phyloP scores from a whole-genome alignment of 345 rosid genomes.

The sweet orange (Citrus sinensis) region DVS_A1.0 CM039168.1:4284501-4285000 shows the following conservation, averaged over 20 bases:
- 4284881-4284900: slow-evolving; percentile 93
- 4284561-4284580: slow-evolving; percentile 94
- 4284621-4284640: slow-evolving; percentile 78
- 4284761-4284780: neutral
- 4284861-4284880: slow-evolving; percentile 91
- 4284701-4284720: neutral
- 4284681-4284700: slow-evolving; percentile 99
- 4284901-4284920: slow-evolving; percentile 98
- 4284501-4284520: slow-evolving; percentile 90
- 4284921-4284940: slow-evolving; percentile 73
- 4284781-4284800: neutral
- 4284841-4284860: slow-evolving; percentile 82
- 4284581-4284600: slow-evolving; percentile 55
- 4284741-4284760: neutral
- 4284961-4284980: slow-evolving; percentile 50
- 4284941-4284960: slow-evolving; percentile 63
- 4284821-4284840: slow-evolving; percentile 88
- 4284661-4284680: slow-evolving; percentile 75
- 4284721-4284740: neutral
- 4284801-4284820: slow-evolving; percentile 2
- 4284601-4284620: slow-evolving; percentile 96
- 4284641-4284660: slow-evolving; percentile 83
- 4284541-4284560: slow-evolving; percentile 92
- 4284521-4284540: slow-evolving; percentile 82
- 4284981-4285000: neutral